Base-by-base conservation (phyloP, 2,329 filamentous ascomycete species). In the Simplicillium aogashimaense region DNA sequence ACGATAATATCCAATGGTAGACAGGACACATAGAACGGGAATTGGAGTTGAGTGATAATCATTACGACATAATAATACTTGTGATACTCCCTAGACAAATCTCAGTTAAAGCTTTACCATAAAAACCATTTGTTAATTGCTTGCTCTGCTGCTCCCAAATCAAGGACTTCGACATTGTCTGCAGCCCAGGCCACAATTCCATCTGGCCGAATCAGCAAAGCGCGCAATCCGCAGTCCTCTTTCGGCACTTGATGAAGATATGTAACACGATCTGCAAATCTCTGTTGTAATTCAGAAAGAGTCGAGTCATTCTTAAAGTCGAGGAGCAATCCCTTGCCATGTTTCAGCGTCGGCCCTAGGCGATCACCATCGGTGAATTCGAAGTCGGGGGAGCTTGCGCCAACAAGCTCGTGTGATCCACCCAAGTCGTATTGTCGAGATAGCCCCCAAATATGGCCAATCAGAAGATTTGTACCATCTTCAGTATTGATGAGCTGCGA, bases 361-460 rank as follows among this genome's bases (percentile, higher is more conserved):
- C 55, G 50, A 43, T 42, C 45, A 14, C 48, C 50, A 18, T 53
- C 47, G 13, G 36, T 31, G 4, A 59, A 41, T 29, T 57, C 53
- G 35, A 64, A 59, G 35, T 63, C 54, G 4, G 59, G 61, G 9
- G 53, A 53, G 45, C 60, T 63, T 37, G 49, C 48, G 4, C 62
- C 63, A 16, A 61, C 53, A 5, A 61, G 43, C 9, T 53, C 48
- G 37, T 61, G 54, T 35, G 40, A 29, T 38, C 52, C 49, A 32
- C 46, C 48, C 35, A 57, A 47, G 8, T 48, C 46, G 37, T 63
- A 62, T 4, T 53, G 48, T 43, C 54, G 53, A 33, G 53, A 55
- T 20, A 63, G 35, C 0, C 61, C 61, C 58, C 54, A 61, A 18
- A 60, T 43, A 4, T 53, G 53, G 10, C 57, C 58, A 20, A 59